Evolutionary conservation across 805 yeast genomes (phyloP), one percentile per base, ranked within the genome.

Genomic region (Ogataea glucozyma): DNA sequence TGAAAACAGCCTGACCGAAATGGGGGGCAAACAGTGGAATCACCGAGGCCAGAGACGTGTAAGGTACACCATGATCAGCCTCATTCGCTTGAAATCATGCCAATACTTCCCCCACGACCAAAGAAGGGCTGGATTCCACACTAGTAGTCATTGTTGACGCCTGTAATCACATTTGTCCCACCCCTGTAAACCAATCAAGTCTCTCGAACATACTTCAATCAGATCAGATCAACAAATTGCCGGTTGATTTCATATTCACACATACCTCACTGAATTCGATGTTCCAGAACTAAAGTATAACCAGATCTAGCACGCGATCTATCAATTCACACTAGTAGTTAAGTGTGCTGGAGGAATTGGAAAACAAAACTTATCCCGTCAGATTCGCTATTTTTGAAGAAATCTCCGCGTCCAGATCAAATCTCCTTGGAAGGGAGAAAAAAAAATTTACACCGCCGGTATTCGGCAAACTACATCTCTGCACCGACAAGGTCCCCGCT

Each of bases 321-420:
- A 14, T 21, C 19, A n/a, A n/a, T n/a, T 33, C 12, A 13, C 21
- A 33, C 33, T n/a, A 31, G 11, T 21, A 17, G 23, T 18, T 21
- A 10, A 14, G 36, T 16, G 19, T 33, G n/a, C 7, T 13, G 18
- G n/a, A n/a, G 14, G n/a, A 19, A 33, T 27, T 27, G 8, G 19
- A 20, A 33, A 22, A 32, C 36, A 21, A 33, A 33, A 20, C 26
- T 21, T n/a, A 12, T 33, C 31, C 18, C 18, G 10, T 27, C 18
- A 27, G 31, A 20, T 16, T 33, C 37, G 6, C 12, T 13, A n/a
- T 33, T 18, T 33, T 27, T 27, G 16, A 14, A 33, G 12, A 20
- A 33, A 19, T 21, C 4, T 33, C 26, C 37, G 37, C 37, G 26
- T 33, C 27, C 37, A 33, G 37, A 33, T 33, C 33, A 31, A 33